These are phyloP conservation scores for Penicillium steckii DNA, from an alignment of 495 filamentous ascomycete genomes.

Conservation along the genomic window DNA sequence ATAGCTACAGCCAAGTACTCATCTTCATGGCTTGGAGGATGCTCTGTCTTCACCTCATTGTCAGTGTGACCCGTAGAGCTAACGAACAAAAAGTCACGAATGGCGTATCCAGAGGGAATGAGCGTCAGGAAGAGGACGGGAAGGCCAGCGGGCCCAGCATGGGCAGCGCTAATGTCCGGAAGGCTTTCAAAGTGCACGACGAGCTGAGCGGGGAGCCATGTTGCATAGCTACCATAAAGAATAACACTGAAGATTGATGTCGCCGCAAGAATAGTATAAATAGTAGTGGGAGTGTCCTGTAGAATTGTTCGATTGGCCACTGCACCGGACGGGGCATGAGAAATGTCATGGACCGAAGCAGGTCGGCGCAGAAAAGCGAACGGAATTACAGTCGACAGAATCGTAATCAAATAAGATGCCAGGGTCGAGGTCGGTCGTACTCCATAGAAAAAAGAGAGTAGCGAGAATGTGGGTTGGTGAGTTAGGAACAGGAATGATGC, in stretches of 20 bases:
- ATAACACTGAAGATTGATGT: slow-evolving; percentile 66
- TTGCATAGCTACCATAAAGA: slow-evolving; percentile 60
- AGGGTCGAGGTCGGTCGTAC: slow-evolving; percentile 57
- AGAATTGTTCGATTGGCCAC: slow-evolving; percentile 69
- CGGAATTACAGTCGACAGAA: slow-evolving; percentile 64
- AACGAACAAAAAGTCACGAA: slow-evolving; percentile 71
- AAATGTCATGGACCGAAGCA: slow-evolving; percentile 58
- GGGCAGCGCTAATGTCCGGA: slow-evolving; percentile 59
- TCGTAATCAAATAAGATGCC: slow-evolving; percentile 59
- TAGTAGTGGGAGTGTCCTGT: slow-evolving; percentile 59
- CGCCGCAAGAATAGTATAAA: slow-evolving; percentile 63
- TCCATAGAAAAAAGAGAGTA: slow-evolving; percentile 72
- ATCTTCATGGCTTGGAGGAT: slow-evolving; percentile 53
- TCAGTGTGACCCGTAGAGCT: slow-evolving; percentile 54
- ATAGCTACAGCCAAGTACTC: slow-evolving; percentile 62
- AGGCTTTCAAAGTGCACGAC: slow-evolving; percentile 69
- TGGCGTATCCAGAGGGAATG: slow-evolving; percentile 65
- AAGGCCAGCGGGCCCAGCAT: slow-evolving; percentile 52
- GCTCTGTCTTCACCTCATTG: slow-evolving; percentile 42
- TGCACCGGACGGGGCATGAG: slow-evolving; percentile 34
- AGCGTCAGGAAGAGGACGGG: slow-evolving; percentile 50
- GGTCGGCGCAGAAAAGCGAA: slow-evolving; percentile 67
- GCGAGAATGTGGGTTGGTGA: slow-evolving; percentile 66
- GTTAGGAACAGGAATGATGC: slow-evolving; percentile 65
- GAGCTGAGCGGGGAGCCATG: slow-evolving; percentile 64